Base-by-base conservation (phyloP, 2,329 filamentous ascomycete species). In the Phialophora verrucosa region DNA sequence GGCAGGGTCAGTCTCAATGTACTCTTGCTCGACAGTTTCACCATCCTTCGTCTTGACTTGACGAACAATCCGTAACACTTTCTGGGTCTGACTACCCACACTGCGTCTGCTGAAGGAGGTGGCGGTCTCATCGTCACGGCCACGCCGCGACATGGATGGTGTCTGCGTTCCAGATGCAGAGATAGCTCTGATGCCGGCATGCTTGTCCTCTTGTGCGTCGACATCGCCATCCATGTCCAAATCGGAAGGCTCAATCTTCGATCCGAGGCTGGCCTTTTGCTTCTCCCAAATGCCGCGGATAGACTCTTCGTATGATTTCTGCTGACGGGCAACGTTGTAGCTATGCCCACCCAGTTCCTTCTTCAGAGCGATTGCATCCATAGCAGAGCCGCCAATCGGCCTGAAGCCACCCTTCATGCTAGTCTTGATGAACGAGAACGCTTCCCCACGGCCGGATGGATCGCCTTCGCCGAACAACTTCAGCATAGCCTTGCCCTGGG, bases 391-490 rank as follows among this genome's bases (percentile, higher is more conserved):
- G 23, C 92, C 93, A 29, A 96, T 87, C 23, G 93, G 90, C 75
- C 93, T 92, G 78, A 97, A 99, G 0, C 95, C 95, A 68, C 95
- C 95, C 79, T 99, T 99, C 95, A 99, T 99, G 0, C 92, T 96
- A 0, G 93, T 97, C 75, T 95, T 93, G 77, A 99, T 93, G 78
- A 99, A 97, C 76, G 92, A 97, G 82, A 98, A 97, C 2, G 92
- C 95, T 66, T 97, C 88, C 1, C 95, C 95, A 73, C 93, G 91
- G 27, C 93, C 93, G 0, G 94, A 97, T 3, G 95, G 95, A 75
- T 99, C 95, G 63, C 95, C 95, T 71, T 96, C 92, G 23, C 95
- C 95, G 73, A 97, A 93, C 12, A 99, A 85, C 72, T 93, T 91
- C 54, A 99, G 85, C 95, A 99, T 99, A 2, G 95, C 95, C 77